phyloP scores from a whole-genome alignment of 148 eudicot genomes.

The Drosera capensis region DNA sequence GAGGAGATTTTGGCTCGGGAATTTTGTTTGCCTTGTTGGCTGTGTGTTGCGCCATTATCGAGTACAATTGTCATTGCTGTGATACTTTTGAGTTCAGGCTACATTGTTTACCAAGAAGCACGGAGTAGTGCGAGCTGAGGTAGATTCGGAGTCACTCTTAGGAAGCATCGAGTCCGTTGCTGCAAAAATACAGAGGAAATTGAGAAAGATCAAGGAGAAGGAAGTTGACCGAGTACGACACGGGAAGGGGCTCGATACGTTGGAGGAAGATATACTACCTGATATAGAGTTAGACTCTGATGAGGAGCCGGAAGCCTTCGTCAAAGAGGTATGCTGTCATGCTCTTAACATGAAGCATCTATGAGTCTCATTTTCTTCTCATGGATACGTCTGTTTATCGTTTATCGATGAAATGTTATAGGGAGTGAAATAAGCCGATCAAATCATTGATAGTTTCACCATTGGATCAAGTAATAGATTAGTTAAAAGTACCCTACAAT shows the following conservation, averaged over 20 bases:
- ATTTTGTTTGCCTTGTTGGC: too few species aligned
- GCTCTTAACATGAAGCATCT: neutral
- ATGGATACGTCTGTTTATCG: neutral
- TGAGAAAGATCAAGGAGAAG: slow-evolving; percentile 90
- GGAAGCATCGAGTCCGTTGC: slow-evolving; percentile 80
- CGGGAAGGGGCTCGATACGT: slow-evolving; percentile 61
- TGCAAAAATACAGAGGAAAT: slow-evolving; percentile 58
- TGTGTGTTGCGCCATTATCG: too few species aligned
- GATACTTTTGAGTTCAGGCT: slow-evolving; percentile 24
- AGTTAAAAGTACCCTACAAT: too few species aligned
- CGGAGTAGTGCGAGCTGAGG: slow-evolving; percentile 90
- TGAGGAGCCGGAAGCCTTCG: slow-evolving; percentile 23
- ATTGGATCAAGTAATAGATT: too few species aligned
- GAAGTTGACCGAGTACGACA: slow-evolving; percentile 77
- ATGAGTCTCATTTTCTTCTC: neutral
- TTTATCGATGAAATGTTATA: neutral
- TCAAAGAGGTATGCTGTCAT: slow-evolving; percentile 50
- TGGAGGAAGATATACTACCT: slow-evolving; percentile 9
- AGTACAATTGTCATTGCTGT: neutral
- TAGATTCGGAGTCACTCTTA: slow-evolving; percentile 52
- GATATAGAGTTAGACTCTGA: neutral
- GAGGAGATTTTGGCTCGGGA: too few species aligned
- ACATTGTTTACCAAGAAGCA: slow-evolving; percentile 75
- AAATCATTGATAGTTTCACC: too few species aligned
- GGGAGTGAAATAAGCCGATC: too few species aligned